Base-by-base conservation (phyloP, 1,284 basidiomycete genomes). In the Moniliophthora roreri region DNA sequence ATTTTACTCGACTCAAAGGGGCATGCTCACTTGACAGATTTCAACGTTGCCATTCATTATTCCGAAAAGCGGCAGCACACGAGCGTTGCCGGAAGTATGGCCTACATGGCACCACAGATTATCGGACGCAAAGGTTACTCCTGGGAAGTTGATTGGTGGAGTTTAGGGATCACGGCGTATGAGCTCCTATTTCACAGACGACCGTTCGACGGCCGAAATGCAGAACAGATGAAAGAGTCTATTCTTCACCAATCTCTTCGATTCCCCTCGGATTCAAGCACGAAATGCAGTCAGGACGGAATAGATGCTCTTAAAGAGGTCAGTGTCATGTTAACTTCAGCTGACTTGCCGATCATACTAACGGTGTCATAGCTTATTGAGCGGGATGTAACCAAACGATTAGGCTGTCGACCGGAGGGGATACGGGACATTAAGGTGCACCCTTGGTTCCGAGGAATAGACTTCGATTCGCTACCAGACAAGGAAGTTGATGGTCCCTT, bases 21-120 rank as follows among this genome's bases (percentile, higher is more conserved):
- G 0, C 95, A 99, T 67, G 96, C 93, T 0, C 95, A 98, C 67
- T 79, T 99, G 58, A 98, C 96, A 13, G 96, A 98, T 72, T 97
- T 99, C 76, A 99, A 99, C 68, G 95, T 98, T 61, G 96, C 95
- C 13, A 95, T 98, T 7, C 96, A 98, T 70, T 98, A 93, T 68
- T 95, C 94, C 6, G 89, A 93, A 52, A 79, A 88, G 42, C 79
- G 92, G 32, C 69, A 91, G 55, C 86, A 98, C 66, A 95, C 91
- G 1, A 94, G 92, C 52, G 90, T 99, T 3, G 96, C 95, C 1
- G 95, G 95, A 2, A 94, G 91, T 61, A 96, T 98, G 93, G 95
- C 96, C 0, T 99, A 99, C 74, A 99, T 99, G 96, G 94, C 95
- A 2, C 91, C 95, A 1, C 94, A 98, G 68, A 89, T 98, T 16